A percentile compares a stretch with the other conserved stretches of the same genome.
phyloP scores from a whole-genome alignment of 1,284 basidiomycete genomes.

The Austropuccinia psidii region DNA sequence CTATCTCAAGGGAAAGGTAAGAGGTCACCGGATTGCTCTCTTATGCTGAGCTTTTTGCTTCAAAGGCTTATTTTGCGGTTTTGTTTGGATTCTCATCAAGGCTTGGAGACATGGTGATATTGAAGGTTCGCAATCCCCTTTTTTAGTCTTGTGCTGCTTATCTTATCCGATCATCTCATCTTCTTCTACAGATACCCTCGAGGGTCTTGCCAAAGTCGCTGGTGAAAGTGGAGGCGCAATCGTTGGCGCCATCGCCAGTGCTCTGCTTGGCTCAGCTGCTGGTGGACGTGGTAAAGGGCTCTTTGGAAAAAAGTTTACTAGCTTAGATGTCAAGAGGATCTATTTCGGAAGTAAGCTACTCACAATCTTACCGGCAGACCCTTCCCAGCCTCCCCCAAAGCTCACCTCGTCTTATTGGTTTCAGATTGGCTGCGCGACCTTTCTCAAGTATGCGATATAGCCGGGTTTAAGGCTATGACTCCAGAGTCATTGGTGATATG shows the following conservation, averaged over 20 bases:
- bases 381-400: background rate
- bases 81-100: background rate
- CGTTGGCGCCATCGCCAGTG: constrained; percentile 30
- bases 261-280: constrained; percentile 17
- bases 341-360: constrained; percentile 45
- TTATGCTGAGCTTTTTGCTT: background rate
- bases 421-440: constrained; percentile 34
- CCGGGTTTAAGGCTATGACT: constrained; percentile 35
- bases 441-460: constrained; percentile 36
- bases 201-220: constrained; percentile 30
- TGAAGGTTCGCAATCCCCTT: constrained; percentile 4
- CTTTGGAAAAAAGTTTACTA: constrained; percentile 43
- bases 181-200: constrained; percentile 9
- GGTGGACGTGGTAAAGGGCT: constrained; percentile 14
- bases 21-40: background rate
- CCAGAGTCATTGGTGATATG: constrained; percentile 33
- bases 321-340: constrained; percentile 45
- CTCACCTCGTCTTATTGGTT: background rate
- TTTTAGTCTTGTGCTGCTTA: background rate
- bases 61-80: background rate
- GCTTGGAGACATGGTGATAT: constrained; percentile 36
- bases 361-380: constrained; percentile 25
- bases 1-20: constrained; percentile 32
- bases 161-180: background rate
- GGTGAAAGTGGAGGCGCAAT: constrained; percentile 29